Base-by-base conservation (phyloP, 768 basidiomycete genomes). In the Phylloporus arenicola region DNA sequence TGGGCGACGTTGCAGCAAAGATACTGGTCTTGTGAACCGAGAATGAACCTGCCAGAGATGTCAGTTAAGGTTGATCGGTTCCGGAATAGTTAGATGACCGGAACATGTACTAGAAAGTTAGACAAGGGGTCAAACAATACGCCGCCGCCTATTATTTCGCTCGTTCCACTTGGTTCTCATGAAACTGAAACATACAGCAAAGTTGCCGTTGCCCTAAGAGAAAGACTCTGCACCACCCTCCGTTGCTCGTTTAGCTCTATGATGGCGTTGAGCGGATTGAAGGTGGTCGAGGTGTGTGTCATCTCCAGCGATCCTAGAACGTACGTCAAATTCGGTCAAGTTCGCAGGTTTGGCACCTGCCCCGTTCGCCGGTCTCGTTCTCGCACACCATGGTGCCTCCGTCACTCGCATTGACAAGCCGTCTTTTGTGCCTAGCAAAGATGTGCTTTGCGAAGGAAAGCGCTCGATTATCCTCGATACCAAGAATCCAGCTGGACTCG, bases 331-430 rank as follows among this genome's bases (percentile, higher is more conserved):
- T 19, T 33, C 27, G 17, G 30, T 17, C 27, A 37, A 45, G 86
- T 88, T 91, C 60, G 88, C 83, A 24, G 89, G 88, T 27, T 75
- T 92, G 24, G 89, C 88, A 4, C 89, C 89, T 1, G 88, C 80
- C 1, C 88, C 89, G 0, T 91, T 88, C 57, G 81, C 86, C 9
- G 87, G 86, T 25, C 75, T 91, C 38, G 63, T 91, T 40, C 76
- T 92, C 30, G 82, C 88, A 2, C 88, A 91, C 67, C 82, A 84
- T 57, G 88, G 89, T 4, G 89, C 88, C 31, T 76, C 76, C 41
- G 88, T 92, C 35, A 78, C 79, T 17, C 83, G 89, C 27, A 74
- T 92, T 45, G 89, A 92, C 72, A 75, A 76, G 42, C 80, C 79
- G n/a, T 68, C 67, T 6, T 65, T 72, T 3, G 12, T 47, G 7